A percentile compares a stretch with the other conserved stretches of the same genome.
phyloP scores from a whole-genome alignment of 768 basidiomycete genomes.

The Leccinum ochraceum region DNA sequence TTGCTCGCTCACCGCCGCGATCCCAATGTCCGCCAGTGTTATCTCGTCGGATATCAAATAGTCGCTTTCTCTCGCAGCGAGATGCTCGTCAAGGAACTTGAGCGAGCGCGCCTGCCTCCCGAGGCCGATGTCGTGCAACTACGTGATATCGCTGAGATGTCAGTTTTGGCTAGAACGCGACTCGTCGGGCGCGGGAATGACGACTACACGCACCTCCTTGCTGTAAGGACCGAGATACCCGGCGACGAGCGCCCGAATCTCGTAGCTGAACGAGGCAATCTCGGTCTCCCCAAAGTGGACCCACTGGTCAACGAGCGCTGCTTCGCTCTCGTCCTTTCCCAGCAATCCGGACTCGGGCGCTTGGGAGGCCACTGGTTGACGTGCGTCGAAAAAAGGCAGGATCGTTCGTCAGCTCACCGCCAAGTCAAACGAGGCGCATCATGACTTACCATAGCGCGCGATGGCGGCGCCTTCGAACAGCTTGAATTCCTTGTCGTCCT shows the following conservation, averaged over 20 bases:
- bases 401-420: neutral
- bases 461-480: conserved; percentile 32
- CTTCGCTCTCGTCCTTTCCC: conserved; percentile 23
- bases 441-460: conserved; percentile 28
- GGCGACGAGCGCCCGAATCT: conserved; percentile 16
- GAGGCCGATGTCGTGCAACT: conserved; percentile 22
- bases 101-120: conserved; percentile 25
- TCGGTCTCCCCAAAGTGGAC: conserved; percentile 32
- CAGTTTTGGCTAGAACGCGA: neutral
- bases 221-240: conserved; percentile 25
- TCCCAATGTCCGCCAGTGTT: conserved; percentile 29
- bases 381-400: neutral
- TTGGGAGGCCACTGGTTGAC: conserved; percentile 24
- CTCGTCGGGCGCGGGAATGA: neutral
- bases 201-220: conserved; percentile 18
- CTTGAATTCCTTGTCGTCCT: conserved; percentile 23
- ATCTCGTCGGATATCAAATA: conserved; percentile 26
- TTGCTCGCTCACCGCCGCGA: conserved; percentile 26
- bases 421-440: neutral
- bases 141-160: neutral
- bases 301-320: conserved; percentile 34
- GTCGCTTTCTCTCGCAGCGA: conserved; percentile 18
- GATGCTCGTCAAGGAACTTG: conserved; percentile 27
- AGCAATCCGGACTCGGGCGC: conserved; percentile 29
- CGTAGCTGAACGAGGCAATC: conserved; percentile 25